phyloP scores from a whole-genome alignment of 2,329 filamentous ascomycete genomes.

The Talaromyces sp. region DNA sequence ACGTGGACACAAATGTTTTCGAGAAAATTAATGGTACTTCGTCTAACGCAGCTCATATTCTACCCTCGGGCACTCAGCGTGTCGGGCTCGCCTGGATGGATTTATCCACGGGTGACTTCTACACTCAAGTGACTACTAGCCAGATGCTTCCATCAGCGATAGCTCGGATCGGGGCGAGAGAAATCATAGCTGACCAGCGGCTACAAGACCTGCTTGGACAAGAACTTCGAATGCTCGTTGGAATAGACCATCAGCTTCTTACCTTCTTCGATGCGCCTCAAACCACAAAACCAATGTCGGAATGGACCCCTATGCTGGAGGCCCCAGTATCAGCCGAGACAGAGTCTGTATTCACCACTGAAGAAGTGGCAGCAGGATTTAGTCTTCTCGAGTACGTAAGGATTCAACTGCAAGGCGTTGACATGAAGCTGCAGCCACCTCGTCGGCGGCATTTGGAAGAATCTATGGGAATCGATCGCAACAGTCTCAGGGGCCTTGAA shows the following conservation, averaged over 20 bases:
- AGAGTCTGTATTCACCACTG: constrained; percentile 53
- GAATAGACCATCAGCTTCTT: constrained; percentile 68
- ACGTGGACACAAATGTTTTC: constrained; percentile 43
- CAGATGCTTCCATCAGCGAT: constrained; percentile 71
- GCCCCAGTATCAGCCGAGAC: constrained; percentile 55
- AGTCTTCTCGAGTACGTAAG: constrained; percentile 80
- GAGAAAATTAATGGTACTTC: constrained; percentile 16
- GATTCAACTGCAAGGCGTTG: constrained; percentile 67
- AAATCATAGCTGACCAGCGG: constrained; percentile 70
- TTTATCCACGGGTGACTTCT: constrained; percentile 90
- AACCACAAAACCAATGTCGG: constrained; percentile 46
- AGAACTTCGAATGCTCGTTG: constrained; percentile 60
- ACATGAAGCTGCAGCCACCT: constrained; percentile 78
- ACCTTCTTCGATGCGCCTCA: constrained; percentile 57
- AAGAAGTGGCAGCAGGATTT: constrained; percentile 71
- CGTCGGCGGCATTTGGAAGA: constrained; percentile 66
- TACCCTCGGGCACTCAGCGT: constrained; percentile 31
- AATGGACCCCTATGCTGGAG: constrained; percentile 76
- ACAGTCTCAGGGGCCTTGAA: constrained; percentile 82
- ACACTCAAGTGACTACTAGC: constrained; percentile 69
- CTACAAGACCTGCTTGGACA: constrained; percentile 55
- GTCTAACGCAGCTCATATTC: constrained; percentile 20
- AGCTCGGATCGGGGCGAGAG: constrained; percentile 74
- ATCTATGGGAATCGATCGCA: constrained; percentile 86
- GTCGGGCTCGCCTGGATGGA: constrained; percentile 91